A percentile compares a stretch with the other conserved stretches of the same genome.
These are phyloP conservation scores for Caryopteris hybrid DNA, from an alignment of 305 asterid species.

Conservation along the genomic window DNA sequence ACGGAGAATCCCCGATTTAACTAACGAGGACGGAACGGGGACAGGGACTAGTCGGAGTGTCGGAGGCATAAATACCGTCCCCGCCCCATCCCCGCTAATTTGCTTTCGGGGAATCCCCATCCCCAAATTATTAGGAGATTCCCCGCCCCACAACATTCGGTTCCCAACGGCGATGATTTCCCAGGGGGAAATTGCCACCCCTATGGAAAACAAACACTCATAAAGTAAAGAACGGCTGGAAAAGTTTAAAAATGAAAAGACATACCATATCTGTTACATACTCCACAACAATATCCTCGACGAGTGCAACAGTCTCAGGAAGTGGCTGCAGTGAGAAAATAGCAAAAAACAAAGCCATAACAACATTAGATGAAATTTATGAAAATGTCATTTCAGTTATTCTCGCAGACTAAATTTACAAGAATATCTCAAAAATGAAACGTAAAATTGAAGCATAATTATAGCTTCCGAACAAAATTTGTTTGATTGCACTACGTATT, in stretches of 20 bases:
- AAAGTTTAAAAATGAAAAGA: background rate
- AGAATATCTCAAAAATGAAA: background rate
- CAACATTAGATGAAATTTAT: background rate
- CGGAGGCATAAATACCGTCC: too few relatives aligned
- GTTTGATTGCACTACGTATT: background rate
- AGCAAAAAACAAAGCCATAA: conserved; percentile 3
- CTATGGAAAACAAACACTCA: too few relatives aligned
- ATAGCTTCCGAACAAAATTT: background rate
- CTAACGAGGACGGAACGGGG: too few relatives aligned
- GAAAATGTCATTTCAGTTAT: background rate
- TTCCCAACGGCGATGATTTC: too few relatives aligned
- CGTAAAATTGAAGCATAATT: too few relatives aligned
- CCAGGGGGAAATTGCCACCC: too few relatives aligned
- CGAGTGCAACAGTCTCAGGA: conserved; percentile 85
- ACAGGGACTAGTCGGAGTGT: too few relatives aligned
- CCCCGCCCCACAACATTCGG: too few relatives aligned
- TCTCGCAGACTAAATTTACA: background rate
- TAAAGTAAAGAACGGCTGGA: background rate
- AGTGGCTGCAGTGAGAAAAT: conserved; percentile 56
- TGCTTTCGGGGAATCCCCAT: too few relatives aligned
- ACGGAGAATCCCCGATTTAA: too few relatives aligned
- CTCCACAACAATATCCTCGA: conserved; percentile 94
- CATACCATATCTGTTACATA: conserved; percentile 87
- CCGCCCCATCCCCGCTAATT: too few relatives aligned
- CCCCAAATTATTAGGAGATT: too few relatives aligned